These are phyloP conservation scores for Cardamine occulta DNA, from an alignment of 345 rosid species.

Conservation along the genomic window DNA sequence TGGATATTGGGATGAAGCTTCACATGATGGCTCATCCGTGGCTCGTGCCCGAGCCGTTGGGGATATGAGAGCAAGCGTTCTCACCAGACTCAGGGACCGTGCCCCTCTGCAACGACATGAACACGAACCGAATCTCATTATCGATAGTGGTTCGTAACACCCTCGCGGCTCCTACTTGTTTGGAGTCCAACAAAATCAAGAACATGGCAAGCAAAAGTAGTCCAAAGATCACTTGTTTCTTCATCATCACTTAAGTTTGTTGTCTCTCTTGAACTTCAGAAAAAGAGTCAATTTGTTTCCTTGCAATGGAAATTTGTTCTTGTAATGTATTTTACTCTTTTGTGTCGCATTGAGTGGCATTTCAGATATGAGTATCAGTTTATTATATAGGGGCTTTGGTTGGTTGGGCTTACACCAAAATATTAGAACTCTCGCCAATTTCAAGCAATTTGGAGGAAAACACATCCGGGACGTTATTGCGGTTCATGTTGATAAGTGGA, in stretches of 20 bases:
- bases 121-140: constrained; percentile 23
- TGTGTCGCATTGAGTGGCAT: background rate
- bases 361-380: background rate
- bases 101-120: constrained; percentile 31
- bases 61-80: constrained; percentile 27
- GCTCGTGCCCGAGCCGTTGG: constrained; percentile 3
- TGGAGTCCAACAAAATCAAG: constrained; percentile 1
- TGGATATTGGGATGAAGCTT: constrained; percentile 17
- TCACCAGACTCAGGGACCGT: background rate
- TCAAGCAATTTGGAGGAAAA: background rate
- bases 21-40: constrained; percentile 7
- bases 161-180: constrained; percentile 38
- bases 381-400: background rate
- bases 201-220: constrained; percentile 20
- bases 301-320: background rate
- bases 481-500: background rate
- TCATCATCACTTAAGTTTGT: constrained; percentile 25
- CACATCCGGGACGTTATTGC: background rate
- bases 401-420: background rate
- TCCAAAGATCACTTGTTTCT: constrained; percentile 28
- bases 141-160: constrained; percentile 8
- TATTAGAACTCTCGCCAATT: background rate
- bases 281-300: background rate
- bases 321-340: background rate
- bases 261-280: background rate